phyloP scores from a whole-genome alignment of 148 eudicot species.

The Amaranthus hypochondriacus region DNA sequence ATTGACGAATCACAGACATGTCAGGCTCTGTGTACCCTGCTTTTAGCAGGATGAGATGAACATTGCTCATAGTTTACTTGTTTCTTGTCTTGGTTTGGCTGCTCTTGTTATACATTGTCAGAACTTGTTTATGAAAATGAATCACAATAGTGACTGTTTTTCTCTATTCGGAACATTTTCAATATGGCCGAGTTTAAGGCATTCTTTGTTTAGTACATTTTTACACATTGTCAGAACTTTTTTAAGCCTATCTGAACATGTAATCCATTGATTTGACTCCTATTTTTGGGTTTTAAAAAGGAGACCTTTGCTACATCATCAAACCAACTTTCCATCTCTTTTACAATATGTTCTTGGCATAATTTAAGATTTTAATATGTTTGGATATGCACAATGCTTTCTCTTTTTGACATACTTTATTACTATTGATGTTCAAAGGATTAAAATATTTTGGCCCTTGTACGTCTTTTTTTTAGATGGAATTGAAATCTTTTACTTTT shows the following conservation, averaged over 20 bases:
- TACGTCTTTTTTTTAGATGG: background rate
- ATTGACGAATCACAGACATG: too few species aligned
- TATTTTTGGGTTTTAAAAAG: background rate
- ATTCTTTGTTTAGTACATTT: background rate
- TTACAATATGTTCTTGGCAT: background rate
- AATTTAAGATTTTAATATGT: background rate
- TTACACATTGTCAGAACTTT: background rate
- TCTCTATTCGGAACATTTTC: too few species aligned
- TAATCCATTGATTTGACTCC: background rate
- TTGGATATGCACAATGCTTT: background rate
- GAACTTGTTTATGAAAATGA: too few species aligned
- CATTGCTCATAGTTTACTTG: too few species aligned
- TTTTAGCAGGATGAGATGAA: too few species aligned
- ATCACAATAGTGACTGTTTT: too few species aligned
- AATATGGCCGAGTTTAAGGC: too few species aligned
- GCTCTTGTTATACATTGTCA: too few species aligned
- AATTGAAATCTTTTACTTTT: background rate
- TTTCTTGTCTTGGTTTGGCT: too few species aligned
- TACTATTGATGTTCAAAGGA: background rate
- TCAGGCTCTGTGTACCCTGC: too few species aligned
- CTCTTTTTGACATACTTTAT: too few species aligned
- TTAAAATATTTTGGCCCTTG: background rate
- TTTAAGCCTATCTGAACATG: background rate
- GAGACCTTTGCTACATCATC: too few species aligned
- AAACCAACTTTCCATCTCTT: background rate